Evolutionary conservation across 1,139 yeast genomes (phyloP).

Genomic region (Yamadazyma friedrichii): DNA sequence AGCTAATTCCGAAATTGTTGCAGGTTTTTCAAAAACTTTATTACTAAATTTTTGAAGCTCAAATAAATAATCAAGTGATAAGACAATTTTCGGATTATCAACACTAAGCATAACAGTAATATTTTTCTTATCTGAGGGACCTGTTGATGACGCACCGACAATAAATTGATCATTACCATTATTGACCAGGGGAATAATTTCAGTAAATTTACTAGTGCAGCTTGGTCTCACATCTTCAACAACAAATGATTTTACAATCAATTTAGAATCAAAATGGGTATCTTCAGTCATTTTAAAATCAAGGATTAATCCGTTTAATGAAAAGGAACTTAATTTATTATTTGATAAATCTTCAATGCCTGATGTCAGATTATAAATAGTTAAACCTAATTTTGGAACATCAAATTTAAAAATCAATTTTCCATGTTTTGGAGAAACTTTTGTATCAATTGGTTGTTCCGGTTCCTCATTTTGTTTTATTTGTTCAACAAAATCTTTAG

Average conservation of each 20-base stretch:
- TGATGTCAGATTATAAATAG: conserved; percentile 60
- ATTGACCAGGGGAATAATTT: conserved; percentile 71
- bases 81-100: conserved; percentile 75
- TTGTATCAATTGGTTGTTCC: neutral
- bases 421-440: conserved; percentile 19
- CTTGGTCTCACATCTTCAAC: conserved; percentile 70
- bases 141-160: conserved; percentile 49
- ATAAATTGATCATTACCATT: conserved; percentile 72
- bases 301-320: conserved; percentile 59
- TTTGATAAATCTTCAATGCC: conserved; percentile 34
- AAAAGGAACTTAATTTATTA: conserved; percentile 58
- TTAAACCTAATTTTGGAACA: conserved; percentile 63
- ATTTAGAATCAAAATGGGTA: conserved; percentile 57
- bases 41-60: conserved; percentile 67
- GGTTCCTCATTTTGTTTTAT: no score
- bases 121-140: conserved; percentile 38
- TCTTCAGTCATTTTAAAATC: conserved; percentile 51
- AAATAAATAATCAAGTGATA: conserved; percentile 84
- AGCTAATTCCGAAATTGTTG: conserved; percentile 18
- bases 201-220: conserved; percentile 67
- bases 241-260: conserved; percentile 70
- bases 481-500: no score
- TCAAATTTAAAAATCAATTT: conserved; percentile 52
- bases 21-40: conserved; percentile 34
- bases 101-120: conserved; percentile 60